Conservation (phyloP, 2,329 filamentous ascomycete species). For the Conoideocrella luteorostrata region DNA sequence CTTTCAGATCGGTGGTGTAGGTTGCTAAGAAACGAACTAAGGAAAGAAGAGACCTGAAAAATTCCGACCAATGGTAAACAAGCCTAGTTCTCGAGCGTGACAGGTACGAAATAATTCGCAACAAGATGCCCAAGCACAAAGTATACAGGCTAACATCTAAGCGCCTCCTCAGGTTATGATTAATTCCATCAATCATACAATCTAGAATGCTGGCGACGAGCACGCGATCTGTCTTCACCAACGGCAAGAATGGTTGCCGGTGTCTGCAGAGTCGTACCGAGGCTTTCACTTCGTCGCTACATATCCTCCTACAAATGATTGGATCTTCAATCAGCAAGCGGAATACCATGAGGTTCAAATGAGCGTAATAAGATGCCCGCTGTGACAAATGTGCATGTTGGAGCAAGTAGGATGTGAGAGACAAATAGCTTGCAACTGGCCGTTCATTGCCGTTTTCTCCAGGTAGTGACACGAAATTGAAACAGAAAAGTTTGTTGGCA, state of each 20-base stretch:
- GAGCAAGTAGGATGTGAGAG: constrained; percentile 83
- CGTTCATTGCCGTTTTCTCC: constrained; percentile 61
- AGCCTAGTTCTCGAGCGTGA: constrained; percentile 76
- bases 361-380: constrained; percentile 73
- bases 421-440: constrained; percentile 76
- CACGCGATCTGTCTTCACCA: constrained; percentile 65
- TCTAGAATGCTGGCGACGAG: constrained; percentile 75
- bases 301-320: constrained; percentile 73
- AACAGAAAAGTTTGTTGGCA: constrained; percentile 92
- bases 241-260: constrained; percentile 75
- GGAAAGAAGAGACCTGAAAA: constrained; percentile 83
- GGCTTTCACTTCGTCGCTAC: constrained; percentile 68
- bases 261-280: constrained; percentile 82
- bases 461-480: constrained; percentile 64
- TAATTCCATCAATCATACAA: constrained; percentile 82
- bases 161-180: constrained; percentile 82
- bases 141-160: constrained; percentile 82
- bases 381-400: constrained; percentile 85
- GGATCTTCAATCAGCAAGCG: constrained; percentile 84
- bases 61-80: constrained; percentile 87
- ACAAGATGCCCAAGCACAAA: constrained; percentile 71
- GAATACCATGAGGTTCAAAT: constrained; percentile 78
- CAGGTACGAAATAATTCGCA: constrained; percentile 78
- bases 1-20: constrained; percentile 72
- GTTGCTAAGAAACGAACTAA: constrained; percentile 86